Base-by-base conservation (phyloP, 495 filamentous ascomycete species). In the Podospora didyma region DNA sequence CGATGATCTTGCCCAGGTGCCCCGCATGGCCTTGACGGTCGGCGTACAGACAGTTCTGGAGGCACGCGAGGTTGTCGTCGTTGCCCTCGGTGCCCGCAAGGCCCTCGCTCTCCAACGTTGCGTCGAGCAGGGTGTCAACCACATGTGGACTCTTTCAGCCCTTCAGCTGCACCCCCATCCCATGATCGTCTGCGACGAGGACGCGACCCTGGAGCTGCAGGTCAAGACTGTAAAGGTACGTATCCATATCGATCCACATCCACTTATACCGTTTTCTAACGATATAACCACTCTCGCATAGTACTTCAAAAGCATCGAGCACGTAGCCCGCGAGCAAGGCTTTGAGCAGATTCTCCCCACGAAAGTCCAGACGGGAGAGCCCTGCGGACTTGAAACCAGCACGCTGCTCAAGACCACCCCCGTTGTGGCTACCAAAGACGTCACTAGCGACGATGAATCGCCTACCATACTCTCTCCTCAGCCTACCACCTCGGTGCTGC, bases 31-130 rank as follows among this genome's bases (percentile, higher is more conserved):
- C 9, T 71, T 93, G 73, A 95, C 89, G 0, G 90, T 95, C 11
- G 90, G 90, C 34, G 89, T 95, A n/a, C 84, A 89, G 70, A 95
- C 90, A 0, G 85, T 93, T 26, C 79, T 93, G 63, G 89, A 95
- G 62, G 85, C 88, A 0, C 79, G 86, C 20, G 90, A 93, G 70
- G 88, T 95, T 1, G 87, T 95, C 3, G 85, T 90, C 54, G 86
- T 95, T 37, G 88, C 89, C 48, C 86, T 88, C 0, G 90, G 90
- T 9, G 82, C 89, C 7, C 86, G 88, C 73, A 95, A 93, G 69
- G 84, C 90, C 0, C 74, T 89, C 6, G 89, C 90, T n/a, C 69
- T 93, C 56, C 86, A 92, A 63, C 85, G 84, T 57, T 90, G 88
- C 60, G 83, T 95, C 28, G 90, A 95, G 66, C 85, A 85, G 26